phyloP scores from a whole-genome alignment of 2,329 filamentous ascomycete genomes.

The Ascochyta koolunga region DNA sequence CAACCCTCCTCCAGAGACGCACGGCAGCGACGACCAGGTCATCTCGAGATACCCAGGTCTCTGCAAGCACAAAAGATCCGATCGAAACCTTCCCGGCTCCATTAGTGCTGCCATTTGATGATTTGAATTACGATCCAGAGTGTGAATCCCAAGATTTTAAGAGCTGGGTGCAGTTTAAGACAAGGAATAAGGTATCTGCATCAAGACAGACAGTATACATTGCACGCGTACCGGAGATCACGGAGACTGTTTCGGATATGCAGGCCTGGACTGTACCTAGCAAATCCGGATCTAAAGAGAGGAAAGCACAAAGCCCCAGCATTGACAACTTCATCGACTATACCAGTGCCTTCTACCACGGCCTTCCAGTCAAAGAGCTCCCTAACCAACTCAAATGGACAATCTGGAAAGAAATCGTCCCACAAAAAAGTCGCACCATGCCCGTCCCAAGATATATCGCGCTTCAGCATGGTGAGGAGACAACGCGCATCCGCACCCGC shows the following conservation, averaged over 20 bases:
- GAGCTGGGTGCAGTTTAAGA: conserved; percentile 54
- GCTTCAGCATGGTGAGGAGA: conserved; percentile 48
- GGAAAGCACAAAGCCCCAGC: conserved; percentile 9
- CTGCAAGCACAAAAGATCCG: background rate
- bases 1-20: conserved; percentile 32
- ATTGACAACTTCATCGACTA: conserved; percentile 50
- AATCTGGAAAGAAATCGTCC: conserved; percentile 51
- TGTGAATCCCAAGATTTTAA: conserved; percentile 59
- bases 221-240: conserved; percentile 53
- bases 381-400: conserved; percentile 53
- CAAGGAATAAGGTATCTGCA: conserved; percentile 57
- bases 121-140: conserved; percentile 61
- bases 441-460: conserved; percentile 51
- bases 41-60: conserved; percentile 1
- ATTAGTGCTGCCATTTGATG: conserved; percentile 65
- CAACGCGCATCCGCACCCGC: conserved; percentile 60
- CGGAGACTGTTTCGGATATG: conserved; percentile 48
- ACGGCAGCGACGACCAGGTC: conserved; percentile 30
- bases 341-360: conserved; percentile 60
- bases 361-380: conserved; percentile 57
- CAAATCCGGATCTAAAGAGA: background rate
- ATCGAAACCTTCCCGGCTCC: conserved; percentile 60
- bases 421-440: conserved; percentile 4
- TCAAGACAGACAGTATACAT: conserved; percentile 61
- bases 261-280: conserved; percentile 51